phyloP scores from a whole-genome alignment of 371 early-diverging fungal species.

The Ordospora pajunii region DNA sequence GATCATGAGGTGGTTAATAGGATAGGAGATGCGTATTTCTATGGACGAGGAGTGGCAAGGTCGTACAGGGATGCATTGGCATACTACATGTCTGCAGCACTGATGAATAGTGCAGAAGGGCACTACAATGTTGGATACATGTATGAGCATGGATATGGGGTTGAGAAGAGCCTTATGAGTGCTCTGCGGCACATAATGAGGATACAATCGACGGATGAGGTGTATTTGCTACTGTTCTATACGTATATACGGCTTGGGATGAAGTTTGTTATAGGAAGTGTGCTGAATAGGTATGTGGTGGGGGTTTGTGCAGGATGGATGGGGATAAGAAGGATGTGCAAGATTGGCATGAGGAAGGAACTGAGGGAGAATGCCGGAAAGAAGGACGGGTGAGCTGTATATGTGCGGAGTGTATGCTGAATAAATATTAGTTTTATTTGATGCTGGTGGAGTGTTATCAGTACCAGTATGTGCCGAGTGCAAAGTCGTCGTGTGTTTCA shows the following conservation, averaged over 20 bases:
- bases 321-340: background rate
- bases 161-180: conserved; percentile 17
- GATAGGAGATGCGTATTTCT: conserved; percentile 58
- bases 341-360: background rate
- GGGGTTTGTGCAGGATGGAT: background rate
- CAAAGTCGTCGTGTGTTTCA: background rate
- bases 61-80: conserved; percentile 52
- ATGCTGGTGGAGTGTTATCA: background rate
- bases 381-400: background rate
- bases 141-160: conserved; percentile 58
- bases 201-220: conserved; percentile 18
- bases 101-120: conserved; percentile 42
- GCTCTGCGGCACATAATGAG: conserved; percentile 26
- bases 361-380: background rate
- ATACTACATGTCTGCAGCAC: conserved; percentile 48
- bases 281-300: background rate
- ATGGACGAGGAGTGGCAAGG: conserved; percentile 52
- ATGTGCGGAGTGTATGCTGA: too few relatives aligned
- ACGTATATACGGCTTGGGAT: conserved; percentile 22
- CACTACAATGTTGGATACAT: conserved; percentile 50
- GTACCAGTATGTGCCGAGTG: background rate
- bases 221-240: conserved; percentile 44
- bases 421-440: too few relatives aligned
- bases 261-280: background rate
- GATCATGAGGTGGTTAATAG: conserved; percentile 26